Conservation (phyloP, 495 filamentous ascomycete genomes). For the Clohesyomyces aquaticus region DNA sequence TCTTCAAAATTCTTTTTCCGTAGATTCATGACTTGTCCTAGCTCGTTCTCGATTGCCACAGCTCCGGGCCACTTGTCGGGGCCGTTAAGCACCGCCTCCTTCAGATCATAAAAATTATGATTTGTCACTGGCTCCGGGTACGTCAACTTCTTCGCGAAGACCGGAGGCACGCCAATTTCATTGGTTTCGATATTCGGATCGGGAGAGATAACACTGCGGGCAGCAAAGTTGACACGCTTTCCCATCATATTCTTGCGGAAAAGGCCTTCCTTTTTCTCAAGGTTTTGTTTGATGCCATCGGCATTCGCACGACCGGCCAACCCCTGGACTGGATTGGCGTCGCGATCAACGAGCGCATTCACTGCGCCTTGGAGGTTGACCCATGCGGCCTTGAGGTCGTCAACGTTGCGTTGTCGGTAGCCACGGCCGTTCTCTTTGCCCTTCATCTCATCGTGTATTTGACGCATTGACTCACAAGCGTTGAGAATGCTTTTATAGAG, state of each 20-base stretch:
- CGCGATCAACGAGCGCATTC: slow-evolving; percentile 85
- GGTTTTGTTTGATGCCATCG: slow-evolving; percentile 93
- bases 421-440: slow-evolving; percentile 46
- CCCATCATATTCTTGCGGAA: slow-evolving; percentile 99
- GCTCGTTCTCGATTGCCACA: slow-evolving; percentile 91
- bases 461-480: slow-evolving; percentile 67
- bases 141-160: slow-evolving; percentile 94
- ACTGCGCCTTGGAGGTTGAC: slow-evolving; percentile 84
- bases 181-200: slow-evolving; percentile 99
- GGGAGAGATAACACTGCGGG: slow-evolving; percentile 95
- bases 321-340: slow-evolving; percentile 79
- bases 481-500: slow-evolving; percentile 80
- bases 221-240: slow-evolving; percentile 98
- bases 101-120: slow-evolving; percentile 93
- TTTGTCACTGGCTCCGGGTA: slow-evolving; percentile 97
- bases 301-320: slow-evolving; percentile 68
- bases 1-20: slow-evolving; percentile 84
- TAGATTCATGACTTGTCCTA: slow-evolving; percentile 86
- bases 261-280: slow-evolving; percentile 98
- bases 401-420: slow-evolving; percentile 45
- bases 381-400: slow-evolving; percentile 71
- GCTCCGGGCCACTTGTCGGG: slow-evolving; percentile 93
- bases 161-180: slow-evolving; percentile 95
- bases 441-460: slow-evolving; percentile 74
- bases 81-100: slow-evolving; percentile 95